These are phyloP conservation scores for Pseudisothecium myosuroides DNA, from an alignment of 225 moss, liverwort and hornwort genomes.

Conservation along the genomic window DNA sequence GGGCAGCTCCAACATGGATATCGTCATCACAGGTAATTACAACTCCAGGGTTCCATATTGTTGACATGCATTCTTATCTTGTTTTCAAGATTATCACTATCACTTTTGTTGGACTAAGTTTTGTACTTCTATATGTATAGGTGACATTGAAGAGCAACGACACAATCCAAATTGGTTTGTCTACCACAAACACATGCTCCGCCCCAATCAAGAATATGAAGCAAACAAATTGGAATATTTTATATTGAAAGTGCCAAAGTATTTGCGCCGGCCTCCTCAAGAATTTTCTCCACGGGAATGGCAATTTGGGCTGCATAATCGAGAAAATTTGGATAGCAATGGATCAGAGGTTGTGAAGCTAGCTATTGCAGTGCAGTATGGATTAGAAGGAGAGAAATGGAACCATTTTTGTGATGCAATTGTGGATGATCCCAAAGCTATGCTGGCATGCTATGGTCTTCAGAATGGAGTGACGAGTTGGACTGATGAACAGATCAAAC, in stretches of 20 bases:
- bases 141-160: not conserved
- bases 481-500: not conserved
- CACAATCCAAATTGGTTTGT: not conserved
- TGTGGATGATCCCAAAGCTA: not conserved
- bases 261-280: accelerated
- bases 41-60: accelerated
- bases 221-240: not conserved
- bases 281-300: accelerated
- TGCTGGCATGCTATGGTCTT: not conserved
- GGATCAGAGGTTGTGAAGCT: accelerated
- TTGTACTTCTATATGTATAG: not conserved
- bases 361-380: not conserved
- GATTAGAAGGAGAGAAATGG: not conserved
- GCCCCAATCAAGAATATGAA: accelerated
- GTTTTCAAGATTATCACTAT: not conserved
- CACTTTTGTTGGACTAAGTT: not conserved
- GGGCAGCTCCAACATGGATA: not conserved
- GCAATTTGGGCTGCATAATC: not conserved
- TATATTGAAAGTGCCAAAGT: not conserved
- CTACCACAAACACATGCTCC: not conserved
- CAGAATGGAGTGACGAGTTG: accelerated
- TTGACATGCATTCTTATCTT: too few relatives aligned
- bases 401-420: not conserved
- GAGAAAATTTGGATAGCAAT: not conserved
- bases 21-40: not conserved